Conservation (phyloP, 257 asterid species). For the Lycium ferocissimum region DNA sequence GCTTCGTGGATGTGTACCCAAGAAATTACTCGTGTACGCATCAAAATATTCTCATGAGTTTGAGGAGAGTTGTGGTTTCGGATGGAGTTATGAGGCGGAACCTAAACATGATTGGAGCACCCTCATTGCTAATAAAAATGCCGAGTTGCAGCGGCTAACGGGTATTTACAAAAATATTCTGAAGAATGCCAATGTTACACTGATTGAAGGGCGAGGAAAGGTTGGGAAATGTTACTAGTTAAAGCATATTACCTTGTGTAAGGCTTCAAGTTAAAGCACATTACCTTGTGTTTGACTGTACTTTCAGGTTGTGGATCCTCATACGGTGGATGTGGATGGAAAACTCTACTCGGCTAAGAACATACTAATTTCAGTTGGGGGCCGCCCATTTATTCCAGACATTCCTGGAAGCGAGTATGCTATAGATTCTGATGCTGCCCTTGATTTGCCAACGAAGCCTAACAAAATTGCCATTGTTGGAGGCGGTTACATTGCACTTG, state of each 20-base stretch:
- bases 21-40: slow-evolving; percentile 89
- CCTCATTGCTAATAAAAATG: slow-evolving; percentile 91
- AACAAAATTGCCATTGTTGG: slow-evolving; percentile 90
- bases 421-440: slow-evolving; percentile 96
- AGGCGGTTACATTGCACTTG: slow-evolving; percentile 98
- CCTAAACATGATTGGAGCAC: slow-evolving; percentile 97
- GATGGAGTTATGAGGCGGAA: slow-evolving; percentile 85
- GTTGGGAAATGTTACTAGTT: slow-evolving; percentile 46
- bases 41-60: slow-evolving; percentile 93
- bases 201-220: slow-evolving; percentile 98
- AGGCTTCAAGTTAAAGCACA: neutral
- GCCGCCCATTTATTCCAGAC: slow-evolving; percentile 96
- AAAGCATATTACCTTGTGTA: neutral
- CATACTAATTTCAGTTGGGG: slow-evolving; percentile 92
- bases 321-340: slow-evolving; percentile 89
- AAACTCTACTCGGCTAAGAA: slow-evolving; percentile 86
- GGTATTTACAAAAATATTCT: slow-evolving; percentile 87
- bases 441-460: slow-evolving; percentile 88
- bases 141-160: slow-evolving; percentile 85
- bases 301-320: slow-evolving; percentile 81
- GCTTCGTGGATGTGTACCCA: slow-evolving; percentile 98
- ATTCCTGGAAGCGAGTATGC: slow-evolving; percentile 91
- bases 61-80: slow-evolving; percentile 91
- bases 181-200: slow-evolving; percentile 71
- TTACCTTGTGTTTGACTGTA: slow-evolving; percentile 19